These are phyloP conservation scores for Tephrocybe sp. DNA, from an alignment of 768 basidiomycete genomes.

Conservation along the genomic window DNA sequence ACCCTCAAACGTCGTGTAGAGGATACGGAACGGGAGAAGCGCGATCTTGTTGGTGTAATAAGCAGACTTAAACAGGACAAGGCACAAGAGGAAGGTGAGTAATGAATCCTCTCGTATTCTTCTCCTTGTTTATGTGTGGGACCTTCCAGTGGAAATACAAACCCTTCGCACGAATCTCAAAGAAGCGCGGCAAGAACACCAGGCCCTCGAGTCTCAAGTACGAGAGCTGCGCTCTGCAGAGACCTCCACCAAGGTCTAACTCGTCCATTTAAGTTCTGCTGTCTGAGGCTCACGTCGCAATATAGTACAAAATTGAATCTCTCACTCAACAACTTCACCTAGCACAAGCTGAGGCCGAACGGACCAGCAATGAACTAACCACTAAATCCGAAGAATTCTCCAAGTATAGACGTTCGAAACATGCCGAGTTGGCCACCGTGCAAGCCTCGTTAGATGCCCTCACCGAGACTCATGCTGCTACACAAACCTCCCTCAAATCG, in stretches of 20 bases:
- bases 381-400: conserved; percentile 80
- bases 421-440: conserved; percentile 70
- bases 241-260: conserved; percentile 66
- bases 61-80: conserved; percentile 80
- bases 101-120: conserved; percentile 1
- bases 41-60: conserved; percentile 80
- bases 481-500: conserved; percentile 67
- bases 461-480: conserved; percentile 61
- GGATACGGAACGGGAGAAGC: conserved; percentile 85
- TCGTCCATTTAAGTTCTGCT: conserved; percentile 10
- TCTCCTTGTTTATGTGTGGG: conserved; percentile 8
- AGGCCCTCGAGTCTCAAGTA: conserved; percentile 61
- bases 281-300: neutral
- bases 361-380: conserved; percentile 63
- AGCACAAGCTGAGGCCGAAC: conserved; percentile 72
- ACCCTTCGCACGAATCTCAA: conserved; percentile 66
- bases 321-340: conserved; percentile 79
- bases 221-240: conserved; percentile 74
- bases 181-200: conserved; percentile 72
- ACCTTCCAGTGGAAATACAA: conserved; percentile 62
- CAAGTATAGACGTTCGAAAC: conserved; percentile 78
- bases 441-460: conserved; percentile 77
- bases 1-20: conserved; percentile 59
- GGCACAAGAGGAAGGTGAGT: conserved; percentile 69
- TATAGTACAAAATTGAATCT: conserved; percentile 83